Evolutionary conservation across 139 green algal genomes (phyloP), one percentile per base, ranked within the genome.

Genomic region (Volvox reticuliferus): DNA sequence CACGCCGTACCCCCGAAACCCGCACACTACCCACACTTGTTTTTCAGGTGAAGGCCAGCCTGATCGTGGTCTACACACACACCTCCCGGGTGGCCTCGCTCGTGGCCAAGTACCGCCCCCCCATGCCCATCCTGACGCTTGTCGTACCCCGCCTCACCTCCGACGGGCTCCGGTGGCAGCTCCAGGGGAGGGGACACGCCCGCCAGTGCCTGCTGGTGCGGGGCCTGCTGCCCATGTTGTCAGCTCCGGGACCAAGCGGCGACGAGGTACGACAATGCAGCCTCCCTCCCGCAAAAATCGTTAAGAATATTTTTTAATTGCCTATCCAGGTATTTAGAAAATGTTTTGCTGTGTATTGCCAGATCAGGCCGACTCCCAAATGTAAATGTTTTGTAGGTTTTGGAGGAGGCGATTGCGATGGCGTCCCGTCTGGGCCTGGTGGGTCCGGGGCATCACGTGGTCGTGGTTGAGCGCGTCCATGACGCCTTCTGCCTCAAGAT

Each of bases 91-190:
- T 97, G 12, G 96, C 97, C 14, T 87, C 92, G 65, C 91, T 98
- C 87, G 96, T 99, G 24, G 96, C 97, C 87, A 99, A 98, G 95
- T 96, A 96, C 91, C 89, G 90, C 24, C 97, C 97, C 5, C 93
- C 95, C 28, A 95, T 98, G 94, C 97, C 97, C 92, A 98, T 99
- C 93, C 93, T 99, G 68, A 98, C 97, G 14, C 94, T 99, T 79
- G 96, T 99, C 50, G 95, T 99, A 37, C 97, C 97, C 3, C 86
- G 76, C 61, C 87, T 86, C 30, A 79, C 44, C 50, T 86, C 65
- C 61, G 86, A 93, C 68, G 91, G 91, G 1, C 91, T 93, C 14
- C 65, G 90, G 22, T 93, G 91, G 91, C 50, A 32, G 67, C 83
- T 91, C 61, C 37, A 91, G 61, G 87, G 87, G 3, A 55, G 67